These are phyloP conservation scores for Coleophoma cylindrospora DNA, from an alignment of 2,329 filamentous ascomycete species.

Conservation along the genomic window DNA sequence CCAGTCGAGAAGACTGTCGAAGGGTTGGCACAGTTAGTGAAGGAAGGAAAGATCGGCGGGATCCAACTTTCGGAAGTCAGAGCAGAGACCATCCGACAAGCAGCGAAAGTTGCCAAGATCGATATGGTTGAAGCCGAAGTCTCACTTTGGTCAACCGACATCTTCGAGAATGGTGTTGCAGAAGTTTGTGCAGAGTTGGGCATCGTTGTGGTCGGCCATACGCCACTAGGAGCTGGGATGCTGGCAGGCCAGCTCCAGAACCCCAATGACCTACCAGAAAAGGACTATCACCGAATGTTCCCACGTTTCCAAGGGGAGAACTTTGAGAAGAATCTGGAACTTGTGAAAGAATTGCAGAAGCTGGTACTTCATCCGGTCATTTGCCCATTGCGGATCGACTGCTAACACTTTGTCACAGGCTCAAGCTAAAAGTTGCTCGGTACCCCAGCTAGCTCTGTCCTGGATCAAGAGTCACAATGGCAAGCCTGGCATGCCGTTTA, in stretches of 20 bases:
- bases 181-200: conserved; percentile 47
- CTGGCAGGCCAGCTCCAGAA: conserved; percentile 45
- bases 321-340: conserved; percentile 57
- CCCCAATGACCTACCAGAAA: conserved; percentile 46
- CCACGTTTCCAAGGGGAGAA: conserved; percentile 59
- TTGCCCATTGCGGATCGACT: not conserved
- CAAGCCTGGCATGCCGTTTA: conserved; percentile 8
- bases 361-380: conserved; percentile 24
- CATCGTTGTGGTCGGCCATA: conserved; percentile 60
- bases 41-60: conserved; percentile 35
- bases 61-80: conserved; percentile 35
- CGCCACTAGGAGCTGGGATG: conserved; percentile 59
- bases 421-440: conserved; percentile 49
- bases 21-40: conserved; percentile 26
- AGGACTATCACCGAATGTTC: conserved; percentile 49
- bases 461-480: conserved; percentile 11
- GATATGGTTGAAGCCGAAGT: conserved; percentile 38
- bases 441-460: conserved; percentile 51
- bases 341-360: conserved; percentile 50
- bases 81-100: conserved; percentile 33
- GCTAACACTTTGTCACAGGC: conserved; percentile 29
- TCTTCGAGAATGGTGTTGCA: conserved; percentile 29
- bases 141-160: conserved; percentile 31
- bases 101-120: conserved; percentile 29
- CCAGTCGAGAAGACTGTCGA: conserved; percentile 30